Conservation (phyloP, 129 eudicot species). For the Flaveria sonorensis region DNA sequence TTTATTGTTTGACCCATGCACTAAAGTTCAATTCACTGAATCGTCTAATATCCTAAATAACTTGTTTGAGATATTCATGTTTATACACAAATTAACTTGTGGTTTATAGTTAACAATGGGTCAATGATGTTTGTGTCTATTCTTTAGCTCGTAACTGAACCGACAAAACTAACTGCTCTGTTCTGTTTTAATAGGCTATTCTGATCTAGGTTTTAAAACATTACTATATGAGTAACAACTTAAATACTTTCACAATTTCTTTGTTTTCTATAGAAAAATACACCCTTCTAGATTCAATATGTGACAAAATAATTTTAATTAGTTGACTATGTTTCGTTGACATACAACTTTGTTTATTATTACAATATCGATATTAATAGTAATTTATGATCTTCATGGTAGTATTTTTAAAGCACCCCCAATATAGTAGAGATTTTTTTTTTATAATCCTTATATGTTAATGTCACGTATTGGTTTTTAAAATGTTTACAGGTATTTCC, state of each 20-base stretch:
- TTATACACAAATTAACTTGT: neutral
- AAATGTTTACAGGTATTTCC: neutral
- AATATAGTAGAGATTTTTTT: neutral
- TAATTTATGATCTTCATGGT: constrained; percentile 10
- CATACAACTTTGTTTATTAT: neutral
- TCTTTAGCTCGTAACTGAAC: neutral
- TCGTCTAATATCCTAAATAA: neutral
- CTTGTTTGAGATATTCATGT: too few relatives aligned
- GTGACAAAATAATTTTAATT: too few relatives aligned
- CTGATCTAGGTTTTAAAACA: too few relatives aligned
- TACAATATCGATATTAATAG: neutral
- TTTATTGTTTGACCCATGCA: constrained; percentile 20
- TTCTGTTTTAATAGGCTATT: neutral
- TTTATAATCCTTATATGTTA: neutral
- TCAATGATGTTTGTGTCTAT: neutral
- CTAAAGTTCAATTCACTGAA: constrained; percentile 8
- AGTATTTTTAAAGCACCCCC: neutral
- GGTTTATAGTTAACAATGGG: neutral
- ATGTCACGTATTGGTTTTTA: neutral
- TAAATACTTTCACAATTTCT: too few relatives aligned
- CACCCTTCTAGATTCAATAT: too few relatives aligned
- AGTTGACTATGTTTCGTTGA: neutral
- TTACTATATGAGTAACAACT: too few relatives aligned
- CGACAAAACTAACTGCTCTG: neutral
- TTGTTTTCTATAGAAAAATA: too few relatives aligned